These are phyloP conservation scores for Pseudofabraea citricarpa DNA, from an alignment of 2,329 filamentous ascomycete species.

Conservation along the genomic window DNA sequence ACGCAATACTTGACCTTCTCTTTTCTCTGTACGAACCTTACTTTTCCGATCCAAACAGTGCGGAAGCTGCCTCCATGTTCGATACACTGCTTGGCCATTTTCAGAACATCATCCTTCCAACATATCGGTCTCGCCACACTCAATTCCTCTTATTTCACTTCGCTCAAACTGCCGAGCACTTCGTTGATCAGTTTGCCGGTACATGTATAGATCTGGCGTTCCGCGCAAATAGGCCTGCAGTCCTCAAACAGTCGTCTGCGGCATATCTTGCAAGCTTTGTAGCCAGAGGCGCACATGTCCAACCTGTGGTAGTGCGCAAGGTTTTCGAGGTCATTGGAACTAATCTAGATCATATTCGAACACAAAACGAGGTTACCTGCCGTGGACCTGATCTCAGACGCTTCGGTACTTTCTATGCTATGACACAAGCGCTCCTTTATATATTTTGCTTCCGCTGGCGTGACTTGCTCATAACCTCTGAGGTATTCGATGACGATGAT, in stretches of 20 bases:
- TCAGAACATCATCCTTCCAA: constrained; percentile 79
- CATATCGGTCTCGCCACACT: constrained; percentile 85
- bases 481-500: constrained; percentile 56
- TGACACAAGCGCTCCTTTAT: constrained; percentile 66
- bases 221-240: constrained; percentile 56
- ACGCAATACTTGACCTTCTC: constrained; percentile 80
- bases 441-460: constrained; percentile 96
- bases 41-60: constrained; percentile 64
- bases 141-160: constrained; percentile 98
- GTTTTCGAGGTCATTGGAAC: constrained; percentile 76
- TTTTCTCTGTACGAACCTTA: constrained; percentile 77
- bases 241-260: constrained; percentile 77
- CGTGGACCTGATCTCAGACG: constrained; percentile 74
- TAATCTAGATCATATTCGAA: constrained; percentile 72
- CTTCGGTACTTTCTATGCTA: constrained; percentile 66
- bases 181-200: constrained; percentile 79
- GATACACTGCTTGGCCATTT: constrained; percentile 82
- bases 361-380: constrained; percentile 66
- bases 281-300: constrained; percentile 79
- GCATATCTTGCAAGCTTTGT: constrained; percentile 95
- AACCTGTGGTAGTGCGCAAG: constrained; percentile 69
- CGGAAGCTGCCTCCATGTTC: constrained; percentile 67
- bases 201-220: constrained; percentile 70
- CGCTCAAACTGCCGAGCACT: constrained; percentile 71
- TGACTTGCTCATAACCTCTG: constrained; percentile 65